Percentiles rank a stretch among this genome's conserved stretches.
These are phyloP conservation scores for Cutaneotrichosporon sp. DNA, from an alignment of 1,284 basidiomycete species.

Conservation along the genomic window DNA sequence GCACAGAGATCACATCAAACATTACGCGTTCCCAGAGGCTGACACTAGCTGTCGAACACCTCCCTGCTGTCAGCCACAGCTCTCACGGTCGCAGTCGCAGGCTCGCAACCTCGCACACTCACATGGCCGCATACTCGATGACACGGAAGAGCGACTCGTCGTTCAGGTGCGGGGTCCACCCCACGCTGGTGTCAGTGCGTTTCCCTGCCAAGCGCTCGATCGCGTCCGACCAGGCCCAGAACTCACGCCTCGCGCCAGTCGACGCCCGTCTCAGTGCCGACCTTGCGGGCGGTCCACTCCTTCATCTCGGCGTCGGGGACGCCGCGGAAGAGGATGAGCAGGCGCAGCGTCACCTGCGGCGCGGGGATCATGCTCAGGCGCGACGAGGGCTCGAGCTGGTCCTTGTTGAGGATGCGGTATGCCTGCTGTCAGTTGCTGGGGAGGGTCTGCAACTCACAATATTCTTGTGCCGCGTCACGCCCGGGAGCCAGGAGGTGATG, in stretches of 20 bases:
- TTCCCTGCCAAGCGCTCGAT: neutral
- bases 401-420: constrained; percentile 41
- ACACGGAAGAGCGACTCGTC: constrained; percentile 48
- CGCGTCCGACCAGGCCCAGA: too few relatives aligned
- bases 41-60: constrained; percentile 14
- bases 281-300: constrained; percentile 38
- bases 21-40: neutral
- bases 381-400: constrained; percentile 38
- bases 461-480: constrained; percentile 41
- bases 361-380: constrained; percentile 40
- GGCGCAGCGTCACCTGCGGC: constrained; percentile 39
- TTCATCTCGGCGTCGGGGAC: constrained; percentile 42
- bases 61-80: constrained; percentile 20
- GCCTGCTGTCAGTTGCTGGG: constrained; percentile 26
- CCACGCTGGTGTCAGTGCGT: constrained; percentile 30
- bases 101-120: too few relatives aligned
- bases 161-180: constrained; percentile 35
- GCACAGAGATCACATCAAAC: too few relatives aligned
- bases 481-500: constrained; percentile 49
- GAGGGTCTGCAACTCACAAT: constrained; percentile 34
- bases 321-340: constrained; percentile 47
- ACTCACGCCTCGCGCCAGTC: constrained; percentile 49
- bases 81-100: too few relatives aligned
- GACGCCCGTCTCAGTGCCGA: constrained; percentile 43
- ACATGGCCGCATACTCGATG: constrained; percentile 52